Percentiles rank a stretch among this genome's conserved stretches.
phyloP scores from a whole-genome alignment of 305 asterid species.

The Plantago lanceolata region DNA sequence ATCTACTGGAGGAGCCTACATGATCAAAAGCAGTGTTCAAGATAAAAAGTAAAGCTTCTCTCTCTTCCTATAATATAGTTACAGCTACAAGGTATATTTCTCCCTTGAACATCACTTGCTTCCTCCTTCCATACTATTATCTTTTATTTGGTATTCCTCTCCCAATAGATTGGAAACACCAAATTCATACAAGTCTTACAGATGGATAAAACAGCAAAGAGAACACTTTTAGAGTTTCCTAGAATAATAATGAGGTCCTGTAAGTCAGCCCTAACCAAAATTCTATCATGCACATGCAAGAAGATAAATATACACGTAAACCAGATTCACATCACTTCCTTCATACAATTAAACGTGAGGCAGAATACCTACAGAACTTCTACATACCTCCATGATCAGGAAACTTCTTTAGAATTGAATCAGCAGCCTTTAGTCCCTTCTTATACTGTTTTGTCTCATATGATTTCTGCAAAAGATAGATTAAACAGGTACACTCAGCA shows the following conservation, averaged over 20 bases:
- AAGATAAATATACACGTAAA: too few species aligned
- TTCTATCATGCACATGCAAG: not conserved
- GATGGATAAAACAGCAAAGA: not conserved
- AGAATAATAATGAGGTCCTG: not conserved
- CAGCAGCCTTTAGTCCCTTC: constrained; percentile 97
- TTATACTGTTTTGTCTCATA: constrained; percentile 96
- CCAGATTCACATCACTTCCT: not conserved
- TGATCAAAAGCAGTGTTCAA: too few species aligned
- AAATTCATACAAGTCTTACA: not conserved
- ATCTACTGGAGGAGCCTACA: too few species aligned
- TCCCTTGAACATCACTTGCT: too few species aligned
- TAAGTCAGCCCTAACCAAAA: not conserved
- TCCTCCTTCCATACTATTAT: too few species aligned
- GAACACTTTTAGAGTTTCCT: too few species aligned
- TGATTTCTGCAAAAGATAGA: constrained; percentile 60
- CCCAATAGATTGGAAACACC: not conserved
- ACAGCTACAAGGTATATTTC: too few species aligned
- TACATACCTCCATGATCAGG: constrained; percentile 99
- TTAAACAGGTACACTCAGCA: constrained; percentile 20
- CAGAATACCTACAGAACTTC: constrained; percentile 19
- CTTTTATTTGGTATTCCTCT: too few species aligned
- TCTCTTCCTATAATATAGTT: too few species aligned
- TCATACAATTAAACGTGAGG: constrained; percentile 10
- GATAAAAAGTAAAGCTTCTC: too few species aligned
- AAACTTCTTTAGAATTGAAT: constrained; percentile 87